phyloP scores from a whole-genome alignment of 2,329 filamentous ascomycete species.

The Claviceps sp. region DNA sequence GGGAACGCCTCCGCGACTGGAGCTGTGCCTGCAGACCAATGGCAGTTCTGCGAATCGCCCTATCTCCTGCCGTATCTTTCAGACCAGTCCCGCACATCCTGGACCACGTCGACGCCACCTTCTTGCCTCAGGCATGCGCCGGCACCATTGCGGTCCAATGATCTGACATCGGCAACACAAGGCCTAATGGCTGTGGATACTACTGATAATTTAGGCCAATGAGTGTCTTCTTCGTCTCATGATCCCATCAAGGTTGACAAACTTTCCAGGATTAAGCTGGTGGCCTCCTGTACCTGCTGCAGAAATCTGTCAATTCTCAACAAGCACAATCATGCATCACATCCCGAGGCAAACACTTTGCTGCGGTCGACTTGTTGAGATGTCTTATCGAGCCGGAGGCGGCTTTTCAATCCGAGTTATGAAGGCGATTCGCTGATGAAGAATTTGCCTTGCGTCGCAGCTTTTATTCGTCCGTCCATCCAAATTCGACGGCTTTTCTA shows the following conservation, averaged over 20 bases:
- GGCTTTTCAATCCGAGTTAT: too few species aligned
- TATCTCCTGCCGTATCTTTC: constrained; percentile 12
- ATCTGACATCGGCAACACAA: constrained; percentile 4
- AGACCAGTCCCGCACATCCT: constrained; percentile 15
- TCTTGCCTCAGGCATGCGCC: constrained; percentile 19
- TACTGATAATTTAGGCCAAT: constrained; percentile 1
- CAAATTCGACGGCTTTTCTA: too few species aligned
- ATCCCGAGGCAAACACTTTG: too few species aligned
- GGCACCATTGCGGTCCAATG: constrained; percentile 5
- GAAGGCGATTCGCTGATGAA: too few species aligned
- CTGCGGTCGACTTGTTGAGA: too few species aligned
- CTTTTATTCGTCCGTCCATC: too few species aligned
- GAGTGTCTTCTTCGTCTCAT: constrained; percentile 2
- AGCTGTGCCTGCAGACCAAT: background rate
- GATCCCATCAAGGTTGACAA: background rate
- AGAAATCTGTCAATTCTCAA: background rate
- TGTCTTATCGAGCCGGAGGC: too few species aligned
- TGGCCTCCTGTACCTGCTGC: background rate
- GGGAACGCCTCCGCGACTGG: background rate
- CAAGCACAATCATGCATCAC: too few species aligned
- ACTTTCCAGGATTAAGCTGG: background rate
- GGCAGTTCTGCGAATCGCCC: background rate
- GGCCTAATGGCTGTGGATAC: background rate
- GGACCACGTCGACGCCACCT: constrained; percentile 6
- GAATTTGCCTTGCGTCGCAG: too few species aligned